These are phyloP conservation scores for Leptodontidium sp. DNA, from an alignment of 2,329 filamentous ascomycete species.

Conservation along the genomic window DNA sequence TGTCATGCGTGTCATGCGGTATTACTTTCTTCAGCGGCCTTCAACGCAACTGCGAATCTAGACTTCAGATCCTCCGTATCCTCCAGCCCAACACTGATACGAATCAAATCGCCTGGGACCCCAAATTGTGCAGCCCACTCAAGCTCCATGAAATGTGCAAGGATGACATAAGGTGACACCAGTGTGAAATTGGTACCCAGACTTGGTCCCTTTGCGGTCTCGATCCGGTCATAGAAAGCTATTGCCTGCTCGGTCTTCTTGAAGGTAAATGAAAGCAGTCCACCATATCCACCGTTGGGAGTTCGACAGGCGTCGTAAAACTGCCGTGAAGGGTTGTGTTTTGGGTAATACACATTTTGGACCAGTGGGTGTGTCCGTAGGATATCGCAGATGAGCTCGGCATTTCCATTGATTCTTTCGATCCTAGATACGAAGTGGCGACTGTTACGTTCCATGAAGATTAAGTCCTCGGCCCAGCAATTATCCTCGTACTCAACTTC, in stretches of 20 bases:
- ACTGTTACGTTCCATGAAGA: conserved; percentile 96
- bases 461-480: conserved; percentile 91
- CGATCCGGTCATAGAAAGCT: conserved; percentile 83
- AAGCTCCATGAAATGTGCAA: conserved; percentile 91
- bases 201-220: conserved; percentile 93
- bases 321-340: conserved; percentile 71
- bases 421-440: conserved; percentile 88
- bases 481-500: conserved; percentile 80
- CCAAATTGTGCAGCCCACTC: conserved; percentile 89
- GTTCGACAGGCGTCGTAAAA: conserved; percentile 84
- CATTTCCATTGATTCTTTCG: conserved; percentile 83
- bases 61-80: conserved; percentile 71
- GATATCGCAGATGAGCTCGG: conserved; percentile 81
- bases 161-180: conserved; percentile 86
- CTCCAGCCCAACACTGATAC: conserved; percentile 91
- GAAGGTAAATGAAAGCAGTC: conserved; percentile 86
- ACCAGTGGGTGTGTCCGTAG: conserved; percentile 69
- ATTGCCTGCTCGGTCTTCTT: conserved; percentile 73
- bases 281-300: conserved; percentile 84
- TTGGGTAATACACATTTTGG: conserved; percentile 87
- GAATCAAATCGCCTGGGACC: conserved; percentile 80
- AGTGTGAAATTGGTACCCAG: conserved; percentile 97
- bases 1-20: not conserved
- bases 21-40: conserved; percentile 54
- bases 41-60: conserved; percentile 74